Percentiles rank a stretch among this genome's conserved stretches.
These are phyloP conservation scores for Aspergillus nidulans DNA, from an alignment of 495 filamentous ascomycete species.

Conservation along the genomic window DNA sequence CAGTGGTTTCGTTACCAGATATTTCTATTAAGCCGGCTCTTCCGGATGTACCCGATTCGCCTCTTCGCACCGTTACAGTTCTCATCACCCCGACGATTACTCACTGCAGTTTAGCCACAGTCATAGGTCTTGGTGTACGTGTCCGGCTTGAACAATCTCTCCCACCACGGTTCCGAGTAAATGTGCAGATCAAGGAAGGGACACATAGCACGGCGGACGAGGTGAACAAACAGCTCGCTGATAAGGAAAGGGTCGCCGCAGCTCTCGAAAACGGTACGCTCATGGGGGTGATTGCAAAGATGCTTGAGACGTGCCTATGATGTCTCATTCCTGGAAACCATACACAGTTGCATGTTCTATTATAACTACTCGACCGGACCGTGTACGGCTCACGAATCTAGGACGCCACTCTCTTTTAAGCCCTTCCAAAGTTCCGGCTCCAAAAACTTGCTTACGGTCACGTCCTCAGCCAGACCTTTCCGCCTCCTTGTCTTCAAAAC, in stretches of 20 bases:
- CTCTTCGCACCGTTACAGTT: constrained; percentile 48
- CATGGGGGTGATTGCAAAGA: constrained; percentile 82
- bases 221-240: constrained; percentile 91
- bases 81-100: constrained; percentile 96
- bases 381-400: constrained; percentile 57
- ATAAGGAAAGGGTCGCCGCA: constrained; percentile 94
- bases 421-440: constrained; percentile 89
- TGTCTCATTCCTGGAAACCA: background rate
- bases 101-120: constrained; percentile 92
- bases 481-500: constrained; percentile 90
- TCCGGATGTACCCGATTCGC: constrained; percentile 39
- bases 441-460: constrained; percentile 90
- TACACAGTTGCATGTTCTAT: background rate
- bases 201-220: constrained; percentile 92
- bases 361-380: background rate
- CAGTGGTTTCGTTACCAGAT: constrained; percentile 90
- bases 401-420: constrained; percentile 80
- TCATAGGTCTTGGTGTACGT: constrained; percentile 90
- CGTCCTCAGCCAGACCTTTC: constrained; percentile 93
- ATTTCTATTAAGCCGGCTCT: constrained; percentile 71
- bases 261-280: constrained; percentile 91
- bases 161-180: constrained; percentile 86
- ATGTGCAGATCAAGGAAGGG: constrained; percentile 91
- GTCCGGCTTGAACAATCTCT: constrained; percentile 86
- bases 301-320: constrained; percentile 77